Evolutionary conservation across 2,329 filamentous ascomycete species (phyloP).

Genomic region (Hirsutella rhossiliensis): DNA sequence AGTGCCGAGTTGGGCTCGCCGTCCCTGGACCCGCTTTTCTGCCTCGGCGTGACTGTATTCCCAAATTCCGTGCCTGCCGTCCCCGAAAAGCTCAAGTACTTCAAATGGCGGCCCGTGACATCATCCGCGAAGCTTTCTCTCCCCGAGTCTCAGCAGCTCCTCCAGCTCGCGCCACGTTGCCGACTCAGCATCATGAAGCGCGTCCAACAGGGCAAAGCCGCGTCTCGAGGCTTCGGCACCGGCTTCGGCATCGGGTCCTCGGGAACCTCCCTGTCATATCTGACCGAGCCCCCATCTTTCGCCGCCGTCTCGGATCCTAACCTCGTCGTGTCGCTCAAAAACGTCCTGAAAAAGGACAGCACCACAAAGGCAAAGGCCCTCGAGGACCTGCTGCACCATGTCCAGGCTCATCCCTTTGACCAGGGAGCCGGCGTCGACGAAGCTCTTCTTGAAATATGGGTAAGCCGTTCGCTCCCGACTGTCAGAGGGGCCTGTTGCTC

Average conservation of each 20-base stretch:
- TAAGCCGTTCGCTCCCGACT: slow-evolving; percentile 21
- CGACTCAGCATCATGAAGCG: slow-evolving; percentile 1
- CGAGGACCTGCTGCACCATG: slow-evolving; percentile 64
- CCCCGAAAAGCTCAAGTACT: too few species aligned
- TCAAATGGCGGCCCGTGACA: neutral
- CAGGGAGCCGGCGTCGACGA: slow-evolving; percentile 59
- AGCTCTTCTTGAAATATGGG: slow-evolving; percentile 78
- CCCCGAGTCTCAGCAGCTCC: neutral
- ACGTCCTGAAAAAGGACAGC: slow-evolving; percentile 81
- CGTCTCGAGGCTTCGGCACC: neutral
- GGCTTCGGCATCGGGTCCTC: slow-evolving; percentile 25
- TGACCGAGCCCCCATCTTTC: slow-evolving; percentile 75
- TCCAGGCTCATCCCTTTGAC: slow-evolving; percentile 41
- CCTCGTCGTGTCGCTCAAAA: slow-evolving; percentile 83
- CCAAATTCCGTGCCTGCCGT: neutral
- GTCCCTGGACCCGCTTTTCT: neutral
- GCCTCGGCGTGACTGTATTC: neutral
- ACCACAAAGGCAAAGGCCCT: slow-evolving; percentile 85
- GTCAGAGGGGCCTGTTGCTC: neutral
- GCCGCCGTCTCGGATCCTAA: slow-evolving; percentile 66
- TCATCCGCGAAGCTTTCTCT: neutral
- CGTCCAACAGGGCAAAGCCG: slow-evolving; percentile 1
- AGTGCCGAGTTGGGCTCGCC: neutral
- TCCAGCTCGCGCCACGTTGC: neutral
- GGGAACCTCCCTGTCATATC: slow-evolving; percentile 60